Conservation (phyloP, 768 basidiomycete species). For the Coprinopsis cinerea region DNA sequence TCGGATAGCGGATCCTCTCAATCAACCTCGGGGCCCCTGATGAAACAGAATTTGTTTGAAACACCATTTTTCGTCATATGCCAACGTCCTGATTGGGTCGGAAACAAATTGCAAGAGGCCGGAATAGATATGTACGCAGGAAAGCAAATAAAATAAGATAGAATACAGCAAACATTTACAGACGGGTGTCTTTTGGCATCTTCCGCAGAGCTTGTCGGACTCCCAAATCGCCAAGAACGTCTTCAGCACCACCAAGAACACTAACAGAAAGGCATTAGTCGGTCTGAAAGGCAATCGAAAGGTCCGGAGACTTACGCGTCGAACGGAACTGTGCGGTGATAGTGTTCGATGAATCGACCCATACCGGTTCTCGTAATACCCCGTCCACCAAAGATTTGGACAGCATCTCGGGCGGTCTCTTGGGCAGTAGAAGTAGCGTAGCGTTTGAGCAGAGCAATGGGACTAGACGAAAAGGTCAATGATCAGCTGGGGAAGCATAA, state of each 20-base stretch:
- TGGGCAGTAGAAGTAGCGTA: slow-evolving; percentile 70
- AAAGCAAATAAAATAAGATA: not conserved
- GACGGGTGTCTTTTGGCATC: slow-evolving; percentile 53
- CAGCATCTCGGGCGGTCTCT: slow-evolving; percentile 74
- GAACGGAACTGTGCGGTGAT: slow-evolving; percentile 45
- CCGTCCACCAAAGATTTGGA: slow-evolving; percentile 78
- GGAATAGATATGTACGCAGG: too few relatives aligned
- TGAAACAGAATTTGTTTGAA: too few relatives aligned
- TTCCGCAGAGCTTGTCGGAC: slow-evolving; percentile 65
- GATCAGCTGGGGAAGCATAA: not conserved
- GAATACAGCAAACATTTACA: not conserved
- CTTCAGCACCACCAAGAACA: slow-evolving; percentile 36
- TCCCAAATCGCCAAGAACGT: slow-evolving; percentile 67
- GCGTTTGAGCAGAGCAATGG: slow-evolving; percentile 78
- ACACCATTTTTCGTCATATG: too few relatives aligned
- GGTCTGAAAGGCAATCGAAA: slow-evolving; percentile 9
- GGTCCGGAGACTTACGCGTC: slow-evolving; percentile 38
- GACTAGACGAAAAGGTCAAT: slow-evolving; percentile 29
- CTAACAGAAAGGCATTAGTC: not conserved
- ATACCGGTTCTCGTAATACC: slow-evolving; percentile 71
- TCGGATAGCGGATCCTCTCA: too few relatives aligned
- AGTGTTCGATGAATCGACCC: slow-evolving; percentile 18
- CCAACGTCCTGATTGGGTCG: too few relatives aligned
- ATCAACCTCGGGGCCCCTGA: too few relatives aligned
- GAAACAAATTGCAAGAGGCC: too few relatives aligned